A percentile compares a stretch with the other conserved stretches of the same genome.
phyloP scores from a whole-genome alignment of 2,329 filamentous ascomycete species.

The Zasmidium citrigriseum region DNA sequence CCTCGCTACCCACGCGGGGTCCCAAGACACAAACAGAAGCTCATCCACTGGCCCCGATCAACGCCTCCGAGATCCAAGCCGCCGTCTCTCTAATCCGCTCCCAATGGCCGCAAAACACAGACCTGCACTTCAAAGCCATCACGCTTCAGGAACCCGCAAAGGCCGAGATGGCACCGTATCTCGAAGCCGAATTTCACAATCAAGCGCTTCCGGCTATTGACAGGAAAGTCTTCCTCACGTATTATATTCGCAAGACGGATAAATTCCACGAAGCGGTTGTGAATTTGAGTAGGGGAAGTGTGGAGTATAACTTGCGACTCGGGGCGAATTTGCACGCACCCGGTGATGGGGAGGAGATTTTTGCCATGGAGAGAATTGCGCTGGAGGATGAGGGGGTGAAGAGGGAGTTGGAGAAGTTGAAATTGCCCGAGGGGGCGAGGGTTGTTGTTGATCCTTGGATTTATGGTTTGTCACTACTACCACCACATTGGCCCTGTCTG shows the following conservation, averaged over 20 bases:
- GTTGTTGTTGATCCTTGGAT: constrained; percentile 69
- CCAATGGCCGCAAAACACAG: constrained; percentile 57
- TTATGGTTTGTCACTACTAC: constrained; percentile 52
- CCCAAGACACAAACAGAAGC: constrained; percentile 23
- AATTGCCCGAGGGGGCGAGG: constrained; percentile 58
- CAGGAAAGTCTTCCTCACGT: constrained; percentile 51
- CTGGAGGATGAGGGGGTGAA: constrained; percentile 58
- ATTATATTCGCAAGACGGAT: constrained; percentile 61
- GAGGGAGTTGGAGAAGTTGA: constrained; percentile 60
- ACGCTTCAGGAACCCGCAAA: constrained; percentile 44
- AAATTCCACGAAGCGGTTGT: constrained; percentile 61
- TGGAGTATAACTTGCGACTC: constrained; percentile 61
- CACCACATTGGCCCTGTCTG: not conserved
- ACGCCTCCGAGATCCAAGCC: constrained; percentile 57
- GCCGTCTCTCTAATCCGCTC: constrained; percentile 52
- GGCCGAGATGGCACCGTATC: constrained; percentile 32
- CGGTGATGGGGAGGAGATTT: constrained; percentile 60
- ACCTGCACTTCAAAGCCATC: constrained; percentile 67
- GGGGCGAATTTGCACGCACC: constrained; percentile 60
- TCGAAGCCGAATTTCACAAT: constrained; percentile 32
- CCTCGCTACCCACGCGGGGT: constrained; percentile 21
- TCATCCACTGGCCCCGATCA: constrained; percentile 64
- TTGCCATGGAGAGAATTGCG: constrained; percentile 59
- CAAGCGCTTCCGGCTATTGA: constrained; percentile 49
- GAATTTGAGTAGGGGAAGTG: constrained; percentile 52